Conservation (phyloP, 1,284 basidiomycete species). For the Boletus holoroseus region DNA sequence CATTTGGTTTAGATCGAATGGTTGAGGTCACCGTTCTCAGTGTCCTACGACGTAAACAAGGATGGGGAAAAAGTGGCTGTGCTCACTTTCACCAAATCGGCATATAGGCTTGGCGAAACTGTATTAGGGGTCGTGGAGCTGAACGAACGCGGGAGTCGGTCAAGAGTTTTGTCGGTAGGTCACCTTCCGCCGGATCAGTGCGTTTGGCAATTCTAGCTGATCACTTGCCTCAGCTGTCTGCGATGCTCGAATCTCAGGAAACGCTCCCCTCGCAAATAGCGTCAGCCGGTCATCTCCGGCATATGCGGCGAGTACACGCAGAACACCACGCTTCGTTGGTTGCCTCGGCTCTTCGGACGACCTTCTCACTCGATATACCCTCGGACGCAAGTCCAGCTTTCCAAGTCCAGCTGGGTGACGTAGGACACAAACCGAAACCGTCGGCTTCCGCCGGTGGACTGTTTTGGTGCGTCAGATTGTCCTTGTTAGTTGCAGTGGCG, state of each 20-base stretch:
- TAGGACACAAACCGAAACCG: background rate
- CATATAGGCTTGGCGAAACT: slow-evolving; percentile 86
- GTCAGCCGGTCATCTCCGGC: slow-evolving; percentile 38
- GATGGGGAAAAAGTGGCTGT: slow-evolving; percentile 83
- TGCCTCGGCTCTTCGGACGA: slow-evolving; percentile 63
- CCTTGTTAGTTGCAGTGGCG: slow-evolving; percentile 72
- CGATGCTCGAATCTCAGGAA: slow-evolving; percentile 82
- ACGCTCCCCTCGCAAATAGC: slow-evolving; percentile 59
- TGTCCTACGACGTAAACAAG: slow-evolving; percentile 90
- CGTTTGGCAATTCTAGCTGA: slow-evolving; percentile 1
- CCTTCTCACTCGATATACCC: slow-evolving; percentile 86
- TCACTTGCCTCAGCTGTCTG: slow-evolving; percentile 56
- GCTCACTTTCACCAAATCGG: slow-evolving; percentile 85
- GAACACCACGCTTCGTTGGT: slow-evolving; percentile 77
- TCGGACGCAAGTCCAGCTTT: slow-evolving; percentile 85
- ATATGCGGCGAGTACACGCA: slow-evolving; percentile 68
- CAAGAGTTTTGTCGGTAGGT: slow-evolving; percentile 70
- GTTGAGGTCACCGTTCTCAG: slow-evolving; percentile 37
- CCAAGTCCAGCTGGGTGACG: slow-evolving; percentile 44
- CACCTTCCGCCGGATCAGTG: background rate
- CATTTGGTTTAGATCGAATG: background rate
- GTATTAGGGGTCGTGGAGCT: slow-evolving; percentile 83
- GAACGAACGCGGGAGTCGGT: slow-evolving; percentile 57
- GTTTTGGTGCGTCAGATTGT: slow-evolving; percentile 80
- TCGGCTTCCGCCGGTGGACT: slow-evolving; percentile 54